Base-by-base conservation (phyloP, 2,329 filamentous ascomycete genomes). In the Ophiocordyceps camponoti-leonardi region DNA sequence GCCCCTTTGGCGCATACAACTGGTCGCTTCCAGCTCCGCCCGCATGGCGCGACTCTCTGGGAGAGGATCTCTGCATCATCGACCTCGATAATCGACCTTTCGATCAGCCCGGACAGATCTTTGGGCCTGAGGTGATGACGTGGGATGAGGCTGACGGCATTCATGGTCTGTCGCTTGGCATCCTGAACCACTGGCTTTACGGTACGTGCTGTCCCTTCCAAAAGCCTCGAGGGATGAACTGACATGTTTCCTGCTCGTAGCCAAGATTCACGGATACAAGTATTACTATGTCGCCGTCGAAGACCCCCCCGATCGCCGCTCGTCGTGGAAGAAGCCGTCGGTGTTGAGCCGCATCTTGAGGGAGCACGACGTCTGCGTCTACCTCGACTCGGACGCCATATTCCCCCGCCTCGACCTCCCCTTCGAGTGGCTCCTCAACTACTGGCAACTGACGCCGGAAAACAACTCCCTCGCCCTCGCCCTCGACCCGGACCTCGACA, bases 371-470 rank as follows among this genome's bases (percentile, higher is more conserved):
- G 55, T 60, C 1, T 68, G 66, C 52, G 52, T 69, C 43, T 68
- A 62, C 54, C 52, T 69, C 44, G 66, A 69, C 50, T 67, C 65
- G 5, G 66, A 68, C 49, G 65, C 64, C 53, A 61, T 68, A 48
- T 67, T 68, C 53, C 52, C 61, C 48, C 56, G 62, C 47, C 60
- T 67, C 46, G 64, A 67, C 40, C 54, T 68, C 7, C 66, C 66
- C 22, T 60, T 68, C 31, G 66, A 68, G 55, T 68, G 66, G 66
- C 56, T 68, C 47, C 58, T 68, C 56, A 68, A 68, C 56, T 68
- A 66, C 58, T 68, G 66, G 66, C 51, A 61, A 45, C 56, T 68
- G 22, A 56, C 61, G 52, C 57, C 60, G 33, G 53, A 59, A 18
- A 59, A 54, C 47, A 64, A 65, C 57, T 64, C 66, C 16, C 57